Evolutionary conservation across 2,329 filamentous ascomycete genomes (phyloP), one percentile per base, ranked within the genome.

Genomic region (Aspergillus sp.): DNA sequence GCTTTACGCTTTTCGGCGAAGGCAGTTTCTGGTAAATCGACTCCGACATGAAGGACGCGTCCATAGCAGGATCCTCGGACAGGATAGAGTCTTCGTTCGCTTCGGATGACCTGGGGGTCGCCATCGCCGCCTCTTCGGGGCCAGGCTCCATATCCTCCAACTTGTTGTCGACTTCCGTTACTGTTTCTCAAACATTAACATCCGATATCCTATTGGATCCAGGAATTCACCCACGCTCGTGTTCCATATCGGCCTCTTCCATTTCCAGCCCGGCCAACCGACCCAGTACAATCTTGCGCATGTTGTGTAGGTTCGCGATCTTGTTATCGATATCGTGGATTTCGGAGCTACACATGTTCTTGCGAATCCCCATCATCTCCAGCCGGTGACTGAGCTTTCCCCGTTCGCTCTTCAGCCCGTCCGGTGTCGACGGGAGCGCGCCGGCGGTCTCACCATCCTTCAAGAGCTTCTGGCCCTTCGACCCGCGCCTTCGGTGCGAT

Each of bases 251-350:
- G 24, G 82, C 75, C 61, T 98, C 91, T 50, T 96, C 89, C 57
- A 89, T 80, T 61, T 98, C 91, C 40, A 96, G 65, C 2, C 74
- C 76, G 1, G 88, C 88, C 44, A 98, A 62, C 41, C 91, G 74
- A 34, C 95, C 86, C 36, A 98, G 61, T 28, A 96, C 82, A 40
- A 95, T 93, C 53, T 80, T 82, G 44, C 91, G 80, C 86, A 96
- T 95, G 41, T 78, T 85, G 47, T 86, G 81, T 34, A 98, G 68
- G 58, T 96, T 96, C 39, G 85, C 77, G 42, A 98, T 89, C 62
- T 96, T 98, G 63, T 82, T 88, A 63, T 98, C 91, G 40, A 98
- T 94, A 53, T 98, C 91, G 39, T 79, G 78, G 37, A 98, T 96
- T 60, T 98, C 91, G 42, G 85, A 83, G 51, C 86, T 91, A 47